phyloP scores from a whole-genome alignment of 2,329 filamentous ascomycete species.

The Neopestalotiopsis sp. region DNA sequence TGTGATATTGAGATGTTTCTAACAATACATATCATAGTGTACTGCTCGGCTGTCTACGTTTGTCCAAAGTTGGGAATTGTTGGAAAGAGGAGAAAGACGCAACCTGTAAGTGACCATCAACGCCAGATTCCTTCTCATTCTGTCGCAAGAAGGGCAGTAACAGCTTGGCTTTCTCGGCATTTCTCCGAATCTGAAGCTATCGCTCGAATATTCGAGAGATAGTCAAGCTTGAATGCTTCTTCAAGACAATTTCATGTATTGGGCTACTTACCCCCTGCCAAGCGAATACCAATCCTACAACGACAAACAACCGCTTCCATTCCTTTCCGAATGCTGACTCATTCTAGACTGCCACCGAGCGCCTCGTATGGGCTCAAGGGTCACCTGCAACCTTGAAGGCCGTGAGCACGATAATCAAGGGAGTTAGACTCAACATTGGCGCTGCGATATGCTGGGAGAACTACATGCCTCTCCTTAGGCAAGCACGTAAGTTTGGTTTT shows the following conservation, averaged over 20 bases:
- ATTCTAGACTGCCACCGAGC: slow-evolving; percentile 75
- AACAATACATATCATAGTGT: slow-evolving; percentile 40
- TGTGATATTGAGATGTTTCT: neutral
- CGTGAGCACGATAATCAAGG: slow-evolving; percentile 79
- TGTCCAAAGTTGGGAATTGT: slow-evolving; percentile 75
- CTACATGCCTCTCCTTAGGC: slow-evolving; percentile 59
- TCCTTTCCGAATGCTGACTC: neutral
- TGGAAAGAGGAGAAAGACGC: slow-evolving; percentile 90
- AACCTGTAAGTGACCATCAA: slow-evolving; percentile 67
- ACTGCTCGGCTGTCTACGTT: slow-evolving; percentile 83
- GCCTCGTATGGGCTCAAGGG: slow-evolving; percentile 89
- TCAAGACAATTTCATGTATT: neutral
- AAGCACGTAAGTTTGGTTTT: neutral
- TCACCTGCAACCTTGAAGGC: slow-evolving; percentile 79
- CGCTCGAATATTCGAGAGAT: too few relatives aligned
- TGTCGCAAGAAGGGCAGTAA: neutral
- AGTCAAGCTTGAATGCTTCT: too few relatives aligned
- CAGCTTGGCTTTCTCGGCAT: too few relatives aligned
- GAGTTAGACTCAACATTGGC: slow-evolving; percentile 79
- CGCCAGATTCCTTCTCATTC: neutral
- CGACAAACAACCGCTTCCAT: neutral
- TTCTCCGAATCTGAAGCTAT: too few relatives aligned
- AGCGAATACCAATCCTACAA: neutral
- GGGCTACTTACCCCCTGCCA: neutral
- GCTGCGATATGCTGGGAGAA: slow-evolving; percentile 97